Evolutionary conservation across 2,329 filamentous ascomycete species (phyloP).

Genomic region (Pseudocercospora eumusae): DNA sequence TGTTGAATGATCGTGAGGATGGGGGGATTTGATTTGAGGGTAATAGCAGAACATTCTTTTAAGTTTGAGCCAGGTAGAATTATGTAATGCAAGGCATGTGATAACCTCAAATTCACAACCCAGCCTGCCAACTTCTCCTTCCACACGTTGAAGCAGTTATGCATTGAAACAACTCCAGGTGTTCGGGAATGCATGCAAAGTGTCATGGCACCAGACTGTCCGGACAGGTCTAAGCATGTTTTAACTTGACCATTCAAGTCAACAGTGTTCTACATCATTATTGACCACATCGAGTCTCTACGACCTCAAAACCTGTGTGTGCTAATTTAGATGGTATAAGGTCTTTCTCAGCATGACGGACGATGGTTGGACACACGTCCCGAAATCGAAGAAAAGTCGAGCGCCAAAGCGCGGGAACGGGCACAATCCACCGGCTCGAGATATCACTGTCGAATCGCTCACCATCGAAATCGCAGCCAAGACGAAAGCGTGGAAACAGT

Average conservation of each 20-base stretch:
- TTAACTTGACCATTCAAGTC: background rate
- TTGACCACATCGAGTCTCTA: background rate
- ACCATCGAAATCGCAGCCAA: slow-evolving; percentile 28
- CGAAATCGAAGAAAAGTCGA: slow-evolving; percentile 7
- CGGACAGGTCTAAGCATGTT: background rate
- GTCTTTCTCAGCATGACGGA: background rate
- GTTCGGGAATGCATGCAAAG: background rate
- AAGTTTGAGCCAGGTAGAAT: background rate
- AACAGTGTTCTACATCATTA: no score
- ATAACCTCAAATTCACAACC: background rate
- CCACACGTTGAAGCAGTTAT: no score
- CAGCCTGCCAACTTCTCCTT: no score
- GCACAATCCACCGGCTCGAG: slow-evolving; percentile 18
- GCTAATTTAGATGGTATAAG: background rate
- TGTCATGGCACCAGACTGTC: background rate
- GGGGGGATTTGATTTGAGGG: background rate
- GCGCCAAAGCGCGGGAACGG: background rate
- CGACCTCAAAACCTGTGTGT: background rate
- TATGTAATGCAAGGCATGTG: background rate
- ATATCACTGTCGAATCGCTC: slow-evolving; percentile 27
- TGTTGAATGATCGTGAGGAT: background rate
- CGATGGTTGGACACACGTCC: slow-evolving; percentile 22
- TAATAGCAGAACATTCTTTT: background rate
- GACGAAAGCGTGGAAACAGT: slow-evolving; percentile 28
- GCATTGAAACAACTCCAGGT: background rate